Evolutionary conservation across 75 land plant species (phyloP).

Genomic region (Picea sitchensis): DNA sequence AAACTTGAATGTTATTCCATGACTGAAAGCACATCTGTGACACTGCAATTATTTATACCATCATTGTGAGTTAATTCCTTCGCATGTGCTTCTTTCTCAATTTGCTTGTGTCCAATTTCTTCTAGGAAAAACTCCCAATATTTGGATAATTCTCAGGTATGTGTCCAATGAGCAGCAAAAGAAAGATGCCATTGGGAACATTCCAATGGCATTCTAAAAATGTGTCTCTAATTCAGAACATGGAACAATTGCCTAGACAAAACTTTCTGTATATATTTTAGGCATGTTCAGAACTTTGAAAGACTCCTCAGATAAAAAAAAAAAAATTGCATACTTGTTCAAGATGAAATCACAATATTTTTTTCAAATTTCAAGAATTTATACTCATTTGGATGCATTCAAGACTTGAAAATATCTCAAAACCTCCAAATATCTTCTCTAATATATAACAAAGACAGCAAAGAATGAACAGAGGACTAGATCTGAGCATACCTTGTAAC

Average conservation of each 20-base stretch:
- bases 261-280: not conserved
- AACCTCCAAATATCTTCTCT: not conserved
- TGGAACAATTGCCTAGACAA: slow-evolving; percentile 1
- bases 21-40: too few species aligned
- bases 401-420: too few species aligned
- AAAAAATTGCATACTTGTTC: not conserved
- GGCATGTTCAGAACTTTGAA: too few species aligned
- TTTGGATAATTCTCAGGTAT: not conserved
- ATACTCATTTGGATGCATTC: not conserved
- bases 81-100: not conserved
- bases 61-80: too few species aligned
- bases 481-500: slow-evolving; percentile 73
- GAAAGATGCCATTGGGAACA: not conserved
- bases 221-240: slow-evolving; percentile 4
- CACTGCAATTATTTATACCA: too few species aligned
- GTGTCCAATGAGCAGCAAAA: not conserved
- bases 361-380: not conserved
- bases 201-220: not conserved
- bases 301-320: too few species aligned
- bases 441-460: not conserved
- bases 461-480: slow-evolving; percentile 1
- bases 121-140: not conserved
- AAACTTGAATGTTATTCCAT: too few species aligned
- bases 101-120: not conserved
- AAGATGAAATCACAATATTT: not conserved